A percentile compares a stretch with the other conserved stretches of the same genome.
Conservation (phyloP, 2,329 filamentous ascomycete species). For the Colletotrichum sansevieriae region DNA sequence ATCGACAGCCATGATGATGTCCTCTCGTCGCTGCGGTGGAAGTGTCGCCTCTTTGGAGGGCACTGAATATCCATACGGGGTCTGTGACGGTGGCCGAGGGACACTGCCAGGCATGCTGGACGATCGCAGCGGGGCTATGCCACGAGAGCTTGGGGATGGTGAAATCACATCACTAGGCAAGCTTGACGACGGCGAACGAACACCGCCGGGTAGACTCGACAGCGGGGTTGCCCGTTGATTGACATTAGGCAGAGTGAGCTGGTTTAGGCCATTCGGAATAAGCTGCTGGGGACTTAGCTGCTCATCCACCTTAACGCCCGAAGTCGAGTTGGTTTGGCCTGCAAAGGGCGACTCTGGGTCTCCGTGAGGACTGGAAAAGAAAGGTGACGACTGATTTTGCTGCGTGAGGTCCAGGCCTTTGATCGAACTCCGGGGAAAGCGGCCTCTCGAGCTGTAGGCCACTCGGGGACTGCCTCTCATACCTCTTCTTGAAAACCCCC, state of each 20-base stretch:
- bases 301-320: neutral
- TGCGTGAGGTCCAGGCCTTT: too few relatives aligned
- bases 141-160: too few relatives aligned
- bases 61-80: neutral
- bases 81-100: neutral
- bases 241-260: neutral
- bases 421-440: too few relatives aligned
- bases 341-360: neutral
- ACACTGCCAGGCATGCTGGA: neutral
- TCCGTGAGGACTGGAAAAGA: too few relatives aligned
- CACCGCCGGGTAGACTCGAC: neutral
- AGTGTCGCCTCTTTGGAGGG: neutral
- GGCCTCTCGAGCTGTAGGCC: too few relatives aligned
- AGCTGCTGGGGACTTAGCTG: neutral
- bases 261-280: neutral
- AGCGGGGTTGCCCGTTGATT: neutral
- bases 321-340: neutral
- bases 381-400: too few relatives aligned
- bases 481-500: too few relatives aligned
- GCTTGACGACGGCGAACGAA: neutral
- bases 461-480: too few relatives aligned
- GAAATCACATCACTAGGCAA: too few relatives aligned
- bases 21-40: conserved; percentile 48
- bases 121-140: neutral
- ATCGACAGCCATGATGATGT: conserved; percentile 85